Percentiles rank a stretch among this genome's conserved stretches.
These are phyloP conservation scores for Endoconidiophora polonica DNA, from an alignment of 2,329 filamentous ascomycete genomes.

Conservation along the genomic window DNA sequence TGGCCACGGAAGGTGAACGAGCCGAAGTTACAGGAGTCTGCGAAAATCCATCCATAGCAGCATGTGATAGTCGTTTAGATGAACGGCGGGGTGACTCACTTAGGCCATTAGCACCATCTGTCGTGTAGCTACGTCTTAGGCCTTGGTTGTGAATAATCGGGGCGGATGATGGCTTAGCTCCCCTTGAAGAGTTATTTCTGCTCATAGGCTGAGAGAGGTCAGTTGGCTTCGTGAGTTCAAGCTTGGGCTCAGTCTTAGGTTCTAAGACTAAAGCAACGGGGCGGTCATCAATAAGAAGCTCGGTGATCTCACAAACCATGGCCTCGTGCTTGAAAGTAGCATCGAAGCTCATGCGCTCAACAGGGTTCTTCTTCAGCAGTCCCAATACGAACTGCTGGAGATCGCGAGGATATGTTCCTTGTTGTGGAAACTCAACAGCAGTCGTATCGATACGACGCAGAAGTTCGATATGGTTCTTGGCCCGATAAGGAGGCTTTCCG, in stretches of 20 bases:
- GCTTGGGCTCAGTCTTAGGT: neutral
- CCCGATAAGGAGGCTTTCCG: slow-evolving; percentile 77
- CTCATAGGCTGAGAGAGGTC: neutral
- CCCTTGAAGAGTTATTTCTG: slow-evolving; percentile 4
- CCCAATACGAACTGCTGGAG: slow-evolving; percentile 70
- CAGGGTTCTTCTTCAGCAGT: slow-evolving; percentile 70
- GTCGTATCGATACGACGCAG: slow-evolving; percentile 80
- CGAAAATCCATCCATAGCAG: slow-evolving; percentile 5
- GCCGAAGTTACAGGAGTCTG: slow-evolving; percentile 10
- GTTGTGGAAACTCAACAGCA: slow-evolving; percentile 25
- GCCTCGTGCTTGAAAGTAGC: slow-evolving; percentile 67
- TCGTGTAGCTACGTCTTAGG: slow-evolving; percentile 2
- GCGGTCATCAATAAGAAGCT: slow-evolving; percentile 58
- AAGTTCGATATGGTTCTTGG: slow-evolving; percentile 85
- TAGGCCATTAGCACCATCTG: neutral
- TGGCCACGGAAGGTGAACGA: slow-evolving; percentile 4
- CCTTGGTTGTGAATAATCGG: slow-evolving; percentile 6
- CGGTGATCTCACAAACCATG: slow-evolving; percentile 60
- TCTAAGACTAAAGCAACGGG: slow-evolving; percentile 17
- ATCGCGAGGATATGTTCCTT: slow-evolving; percentile 28
- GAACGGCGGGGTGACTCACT: slow-evolving; percentile 4
- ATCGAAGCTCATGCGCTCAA: slow-evolving; percentile 71
- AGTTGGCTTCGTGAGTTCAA: neutral
- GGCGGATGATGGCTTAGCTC: slow-evolving; percentile 1
- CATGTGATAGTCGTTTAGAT: neutral